Evolutionary conservation across 2,329 filamentous ascomycete genomes (phyloP), one percentile per base, ranked within the genome.

Genomic region (Monilinia vaccinii-corymbosi): DNA sequence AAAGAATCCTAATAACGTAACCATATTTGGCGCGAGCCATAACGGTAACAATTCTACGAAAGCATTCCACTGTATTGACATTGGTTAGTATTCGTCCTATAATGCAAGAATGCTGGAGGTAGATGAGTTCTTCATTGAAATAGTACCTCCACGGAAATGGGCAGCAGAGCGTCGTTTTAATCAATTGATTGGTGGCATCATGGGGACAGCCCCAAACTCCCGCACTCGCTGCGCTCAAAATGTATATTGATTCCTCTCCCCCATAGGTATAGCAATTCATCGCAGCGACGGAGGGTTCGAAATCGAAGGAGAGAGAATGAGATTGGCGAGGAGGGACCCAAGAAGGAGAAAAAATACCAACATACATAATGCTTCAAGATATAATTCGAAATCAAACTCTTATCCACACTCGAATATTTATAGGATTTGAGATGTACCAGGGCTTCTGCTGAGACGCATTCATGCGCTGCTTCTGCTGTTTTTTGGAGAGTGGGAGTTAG

Each of bases 21-120:
- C 93, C 86, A 97, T 94, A 72, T 99, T 99, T 38, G 94, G 94
- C 32, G 94, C 94, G 58, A 99, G 82, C 92, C 93, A 99, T 83
- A 97, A 77, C 65, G 94, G 94, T 69, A 99, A 77, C 46, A 97
- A 76, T 73, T 96, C 86, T 69, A 97, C 94, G 69, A 92, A 92
- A 66, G 86, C 90, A 82, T 97, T 97, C 94, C 94, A 99, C 93
- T 97, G 75, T 59, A 70, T 68, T 55, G 38, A 21, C 63, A 59
- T 69, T 52, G 68, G 65, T 59, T 60, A 49, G 57, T 58, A 14
- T 57, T 4, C 25, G 9, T 34, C 44, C 40, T 36, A 13, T 11
- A 36, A 16, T 11, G 11, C 34, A 36, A 36, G 34, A 36, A 16
- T 36, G 34, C 34, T 14, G 34, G 34, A 36, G 34, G 34, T 36